Percentiles rank a stretch among this genome's conserved stretches.
Conservation (phyloP, 2,329 filamentous ascomycete species). For the Cladosporium oxysporum region DNA sequence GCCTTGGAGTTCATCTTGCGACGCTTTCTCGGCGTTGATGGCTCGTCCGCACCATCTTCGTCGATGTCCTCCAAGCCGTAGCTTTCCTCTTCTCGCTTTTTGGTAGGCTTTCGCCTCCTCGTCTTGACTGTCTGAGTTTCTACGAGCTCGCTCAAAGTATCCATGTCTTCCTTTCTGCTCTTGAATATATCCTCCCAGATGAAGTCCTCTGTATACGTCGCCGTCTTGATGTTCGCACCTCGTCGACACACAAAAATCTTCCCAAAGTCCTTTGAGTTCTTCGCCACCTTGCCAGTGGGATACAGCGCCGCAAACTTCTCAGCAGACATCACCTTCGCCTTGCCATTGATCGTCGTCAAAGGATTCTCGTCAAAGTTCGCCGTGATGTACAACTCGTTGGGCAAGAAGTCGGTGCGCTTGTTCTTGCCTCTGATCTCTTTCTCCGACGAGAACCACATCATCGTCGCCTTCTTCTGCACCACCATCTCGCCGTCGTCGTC, state of each 20-base stretch:
- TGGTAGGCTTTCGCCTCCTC: slow-evolving; percentile 50
- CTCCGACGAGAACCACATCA: slow-evolving; percentile 95
- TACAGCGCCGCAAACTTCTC: slow-evolving; percentile 67
- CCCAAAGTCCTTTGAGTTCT: slow-evolving; percentile 71
- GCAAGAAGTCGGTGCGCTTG: slow-evolving; percentile 75
- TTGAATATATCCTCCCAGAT: slow-evolving; percentile 83
- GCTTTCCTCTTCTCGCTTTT: slow-evolving; percentile 44
- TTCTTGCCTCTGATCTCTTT: slow-evolving; percentile 85
- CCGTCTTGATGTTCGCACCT: slow-evolving; percentile 84
- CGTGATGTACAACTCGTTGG: slow-evolving; percentile 89
- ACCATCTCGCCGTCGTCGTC: slow-evolving; percentile 57
- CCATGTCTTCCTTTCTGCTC: slow-evolving; percentile 63
- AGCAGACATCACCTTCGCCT: slow-evolving; percentile 75
- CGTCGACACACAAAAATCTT: slow-evolving; percentile 89
- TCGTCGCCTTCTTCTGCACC: slow-evolving; percentile 71
- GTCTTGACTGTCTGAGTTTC: slow-evolving; percentile 72
- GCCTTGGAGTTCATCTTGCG: slow-evolving; percentile 50
- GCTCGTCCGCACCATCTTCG: slow-evolving; percentile 40
- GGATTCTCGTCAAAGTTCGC: slow-evolving; percentile 85
- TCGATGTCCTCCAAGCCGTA: slow-evolving; percentile 45
- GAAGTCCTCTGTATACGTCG: slow-evolving; percentile 90
- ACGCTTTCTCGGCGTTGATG: slow-evolving; percentile 50
- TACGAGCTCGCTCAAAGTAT: slow-evolving; percentile 65
- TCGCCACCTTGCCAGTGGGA: slow-evolving; percentile 73
- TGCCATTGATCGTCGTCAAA: slow-evolving; percentile 85